Evolutionary conservation across 805 yeast genomes (phyloP), one percentile per base, ranked within the genome.

Genomic region (Suhomyces sp.): DNA sequence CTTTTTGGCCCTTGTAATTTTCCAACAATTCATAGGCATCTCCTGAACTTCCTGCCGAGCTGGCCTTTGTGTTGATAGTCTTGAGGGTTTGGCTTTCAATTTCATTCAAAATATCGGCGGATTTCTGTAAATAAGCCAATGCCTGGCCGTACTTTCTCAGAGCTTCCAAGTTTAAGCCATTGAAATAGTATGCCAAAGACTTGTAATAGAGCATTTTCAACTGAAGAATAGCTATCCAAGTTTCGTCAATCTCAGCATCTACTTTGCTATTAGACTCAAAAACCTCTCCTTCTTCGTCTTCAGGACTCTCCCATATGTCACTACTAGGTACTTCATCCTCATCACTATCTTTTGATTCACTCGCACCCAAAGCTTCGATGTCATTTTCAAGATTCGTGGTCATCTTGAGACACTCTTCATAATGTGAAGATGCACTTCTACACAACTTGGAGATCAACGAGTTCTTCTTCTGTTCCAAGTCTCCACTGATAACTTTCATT

Each of bases 371-470:
- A 44, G 50, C 54, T 36, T 47, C 19, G 5, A 38, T 51, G 12
- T 40, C 36, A n/a, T 56, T 55, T 41, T 63, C 68, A 4, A 54
- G 51, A 44, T 65, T 68, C 29, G 56, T 57, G n/a, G 84, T 67
- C 48, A 76, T 72, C 6, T 78, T 78, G 36, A 62, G 67, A 47
- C 89, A 80, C 5, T 79, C 72, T 27, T 74, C 81, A 63, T 84
- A 91, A 52, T 82, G 71, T 5, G 69, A 65, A 4, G 85, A 69
- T 0, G 92, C 77, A 1, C 90, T 77, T 49, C 79, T 70, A n/a
- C 94, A 83, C 50, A 93, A 76, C 68, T 84, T 90, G 17, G 96
- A 76, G n/a, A 88, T 78, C 64, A 93, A 73, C 0, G 93, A 81
- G 42, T 85, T 83, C 63, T 88, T 87, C 59, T 63, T 64, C 54